Conservation (phyloP, 352 stramenopile species). For the Pythium grandisporangium region DNA sequence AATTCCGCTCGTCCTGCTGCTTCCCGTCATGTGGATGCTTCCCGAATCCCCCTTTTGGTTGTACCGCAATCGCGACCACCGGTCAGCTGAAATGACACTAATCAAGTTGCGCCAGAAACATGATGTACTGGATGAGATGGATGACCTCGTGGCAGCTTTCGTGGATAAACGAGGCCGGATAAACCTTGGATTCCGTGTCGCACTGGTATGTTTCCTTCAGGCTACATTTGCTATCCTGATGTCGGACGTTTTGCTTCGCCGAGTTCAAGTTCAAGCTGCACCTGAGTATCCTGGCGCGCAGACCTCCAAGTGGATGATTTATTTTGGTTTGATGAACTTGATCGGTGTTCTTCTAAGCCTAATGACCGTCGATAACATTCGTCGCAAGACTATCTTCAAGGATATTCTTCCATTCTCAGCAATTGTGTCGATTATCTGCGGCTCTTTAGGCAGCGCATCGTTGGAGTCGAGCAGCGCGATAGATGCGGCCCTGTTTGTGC, state of each 20-base stretch:
- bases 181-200: conserved; percentile 67
- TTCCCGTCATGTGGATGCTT: conserved; percentile 48
- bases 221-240: conserved; percentile 56
- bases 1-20: conserved; percentile 53
- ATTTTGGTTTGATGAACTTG: conserved; percentile 72
- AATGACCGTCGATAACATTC: conserved; percentile 74
- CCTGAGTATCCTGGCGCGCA: conserved; percentile 28
- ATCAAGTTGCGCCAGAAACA: conserved; percentile 72
- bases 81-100: conserved; percentile 53
- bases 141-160: conserved; percentile 56
- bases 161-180: conserved; percentile 48
- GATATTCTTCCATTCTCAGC: conserved; percentile 70
- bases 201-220: conserved; percentile 52
- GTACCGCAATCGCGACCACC: conserved; percentile 56
- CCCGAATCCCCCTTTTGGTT: conserved; percentile 77
- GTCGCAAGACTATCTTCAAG: conserved; percentile 86
- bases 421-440: conserved; percentile 44
- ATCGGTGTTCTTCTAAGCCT: conserved; percentile 54
- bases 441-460: conserved; percentile 37
- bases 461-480: conserved; percentile 34
- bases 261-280: conserved; percentile 46
- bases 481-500: conserved; percentile 40
- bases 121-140: conserved; percentile 70
- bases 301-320: conserved; percentile 72
- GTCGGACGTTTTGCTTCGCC: conserved; percentile 57